phyloP scores from a whole-genome alignment of 768 basidiomycete genomes.

The Tephrocybe sp. region DNA sequence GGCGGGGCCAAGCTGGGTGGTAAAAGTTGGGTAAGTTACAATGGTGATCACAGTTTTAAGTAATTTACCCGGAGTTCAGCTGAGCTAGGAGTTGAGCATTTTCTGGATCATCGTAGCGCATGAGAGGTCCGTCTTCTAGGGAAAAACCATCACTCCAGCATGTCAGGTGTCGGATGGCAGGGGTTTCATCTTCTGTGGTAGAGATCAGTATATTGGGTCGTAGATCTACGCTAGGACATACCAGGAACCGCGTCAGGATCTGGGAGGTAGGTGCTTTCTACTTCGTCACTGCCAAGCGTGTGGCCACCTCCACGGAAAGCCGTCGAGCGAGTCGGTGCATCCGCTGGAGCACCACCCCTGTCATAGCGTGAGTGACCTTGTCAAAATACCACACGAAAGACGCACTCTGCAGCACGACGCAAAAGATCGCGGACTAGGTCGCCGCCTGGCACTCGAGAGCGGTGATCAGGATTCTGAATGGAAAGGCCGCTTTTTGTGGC shows the following conservation, averaged over 20 bases:
- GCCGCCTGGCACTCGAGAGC: constrained; percentile 46
- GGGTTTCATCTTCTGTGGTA: constrained; percentile 38
- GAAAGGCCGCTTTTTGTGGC: constrained; percentile 72
- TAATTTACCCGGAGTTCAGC: constrained; percentile 74
- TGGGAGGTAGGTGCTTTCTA: constrained; percentile 71
- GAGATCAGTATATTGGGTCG: not conserved
- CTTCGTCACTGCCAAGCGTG: constrained; percentile 87
- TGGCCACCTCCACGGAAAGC: constrained; percentile 75
- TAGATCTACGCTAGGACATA: constrained; percentile 9
- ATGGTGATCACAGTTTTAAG: constrained; percentile 34
- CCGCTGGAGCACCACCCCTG: constrained; percentile 37
- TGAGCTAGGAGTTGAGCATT: constrained; percentile 68
- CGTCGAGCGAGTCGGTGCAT: constrained; percentile 16
- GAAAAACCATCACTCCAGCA: constrained; percentile 95
- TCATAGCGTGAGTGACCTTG: not conserved
- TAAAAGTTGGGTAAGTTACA: too few relatives aligned
- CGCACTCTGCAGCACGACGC: constrained; percentile 77
- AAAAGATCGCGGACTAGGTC: constrained; percentile 69
- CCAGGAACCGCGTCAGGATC: constrained; percentile 53
- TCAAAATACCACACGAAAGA: constrained; percentile 5
- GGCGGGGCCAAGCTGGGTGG: constrained; percentile 83
- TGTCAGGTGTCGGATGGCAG: constrained; percentile 70
- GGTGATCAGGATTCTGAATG: constrained; percentile 77
- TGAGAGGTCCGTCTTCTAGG: constrained; percentile 83
- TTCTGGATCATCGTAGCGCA: constrained; percentile 78